Evolutionary conservation across 306 rosid genomes (phyloP), one percentile per base, ranked within the genome.

Genomic region (Casuarina glauca): DNA sequence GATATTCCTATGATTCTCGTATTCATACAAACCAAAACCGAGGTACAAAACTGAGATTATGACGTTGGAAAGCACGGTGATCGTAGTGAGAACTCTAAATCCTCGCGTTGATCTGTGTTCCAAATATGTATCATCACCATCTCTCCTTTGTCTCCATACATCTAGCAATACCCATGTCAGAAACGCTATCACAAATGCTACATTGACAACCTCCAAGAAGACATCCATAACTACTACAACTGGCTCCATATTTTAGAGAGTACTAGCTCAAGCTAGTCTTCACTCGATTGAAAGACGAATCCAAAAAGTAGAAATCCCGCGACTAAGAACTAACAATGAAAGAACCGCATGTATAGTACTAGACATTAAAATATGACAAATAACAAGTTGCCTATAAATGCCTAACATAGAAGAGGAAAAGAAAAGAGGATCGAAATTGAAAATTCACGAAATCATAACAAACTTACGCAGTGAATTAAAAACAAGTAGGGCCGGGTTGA

Each of bases 101-200:
- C 76, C 83, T 17, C 57, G 61, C 49, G 4, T 54, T 4, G 64
- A 84, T 70, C 73, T 39, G 11, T 9, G 69, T 78, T 76, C 70
- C 66, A 68, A 52, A 66, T 41, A n/a, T 7, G 5, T 19, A 51
- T 41, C 78, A 44, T 13, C 66, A 35, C 11, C 57, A 26, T 53
- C 69, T 70, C 55, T 83, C 66, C 76, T 82, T 64, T 68, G 79
- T 49, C 82, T 83, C 80, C 85, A 79, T 62, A 72, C 84, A 42
- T 91, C 77, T 0, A 80, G 42, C 75, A 90, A 80, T 84, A 91
- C 9, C 98, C 97, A 93, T 60, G 74, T 70, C 61, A 90, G 44
- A 19, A 93, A 80, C 1, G 43, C 77, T 15, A 84, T 26, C 78
- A 87, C 80, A 75, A 93, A 93, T 50, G 85, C 82, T 7, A 86